Evolutionary conservation across 108 stramenopile species (phyloP), one percentile per base, ranked within the genome.

Genomic region (Cyclotella atomus): DNA sequence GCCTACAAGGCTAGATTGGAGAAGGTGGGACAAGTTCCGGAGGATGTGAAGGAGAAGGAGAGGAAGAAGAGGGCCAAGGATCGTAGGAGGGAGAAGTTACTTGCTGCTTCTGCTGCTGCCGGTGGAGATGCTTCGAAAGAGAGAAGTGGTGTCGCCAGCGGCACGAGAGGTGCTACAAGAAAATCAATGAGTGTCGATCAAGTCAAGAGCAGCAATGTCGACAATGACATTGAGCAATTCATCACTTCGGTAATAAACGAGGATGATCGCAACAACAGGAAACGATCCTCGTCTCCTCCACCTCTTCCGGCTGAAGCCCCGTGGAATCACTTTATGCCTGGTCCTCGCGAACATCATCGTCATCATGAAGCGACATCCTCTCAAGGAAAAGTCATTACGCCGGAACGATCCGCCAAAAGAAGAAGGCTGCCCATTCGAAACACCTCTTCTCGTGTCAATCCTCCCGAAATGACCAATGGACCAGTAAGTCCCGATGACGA

Each of bases 161-260:
- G 12, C 38, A 41, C 6, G 12, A 6, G 9, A 41, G 12, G n/a
- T n/a, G n/a, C n/a, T n/a, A 41, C 38, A 53, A 5, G n/a, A 7
- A 17, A 23, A 23, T 7, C 7, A 19, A 17, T 17, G n/a, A 7
- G 8, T 7, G 21, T 24, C 23, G 7, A 53, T 7, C 7, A 53
- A 53, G 19, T 33, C 30, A 59, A 33, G 59, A 33, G 9, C 6
- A n/a, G n/a, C n/a, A n/a, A 49, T n/a, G 29, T 69, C 27, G 75
- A 76, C 27, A 62, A 68, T 44, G 75, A 69, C 21, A 76, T 76
- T 67, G 75, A 76, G 28, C 67, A 61, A 24, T 76, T 76, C 44
- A 76, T 76, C 41, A 62, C 27, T 24, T 68, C 75, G 17, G 61
- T 76, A 7, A 68, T 76, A 23, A 32, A 54, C 16, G 59, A 71